Conservation (phyloP, 2,329 filamentous ascomycete species). For the Sporothrix schenckii region DNA sequence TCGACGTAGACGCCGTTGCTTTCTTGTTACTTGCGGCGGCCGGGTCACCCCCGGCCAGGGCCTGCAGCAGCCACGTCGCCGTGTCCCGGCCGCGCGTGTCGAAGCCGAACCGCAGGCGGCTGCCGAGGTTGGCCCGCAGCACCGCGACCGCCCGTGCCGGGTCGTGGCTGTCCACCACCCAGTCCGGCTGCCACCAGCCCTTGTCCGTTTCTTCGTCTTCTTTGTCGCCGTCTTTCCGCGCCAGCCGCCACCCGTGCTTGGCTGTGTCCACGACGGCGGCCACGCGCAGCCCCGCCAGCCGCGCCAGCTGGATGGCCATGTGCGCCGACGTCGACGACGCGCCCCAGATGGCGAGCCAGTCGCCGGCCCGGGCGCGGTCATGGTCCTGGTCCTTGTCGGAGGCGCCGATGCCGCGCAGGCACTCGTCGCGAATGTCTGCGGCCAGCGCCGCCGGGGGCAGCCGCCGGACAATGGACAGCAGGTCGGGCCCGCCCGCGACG, state of each 20-base stretch:
- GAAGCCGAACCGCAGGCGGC: slow-evolving; percentile 64
- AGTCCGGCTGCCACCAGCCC: slow-evolving; percentile 51
- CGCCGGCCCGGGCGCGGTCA: slow-evolving; percentile 61
- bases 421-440: slow-evolving; percentile 64
- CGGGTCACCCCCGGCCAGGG: slow-evolving; percentile 43
- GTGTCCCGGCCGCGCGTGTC: slow-evolving; percentile 70
- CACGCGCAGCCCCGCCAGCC: slow-evolving; percentile 65
- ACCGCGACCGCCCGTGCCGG: slow-evolving; percentile 66
- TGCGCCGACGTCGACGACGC: slow-evolving; percentile 72
- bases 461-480: slow-evolving; percentile 55
- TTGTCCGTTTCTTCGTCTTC: too few relatives aligned
- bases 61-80: slow-evolving; percentile 59
- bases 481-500: slow-evolving; percentile 60
- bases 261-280: slow-evolving; percentile 68
- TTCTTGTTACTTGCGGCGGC: not conserved
- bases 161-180: slow-evolving; percentile 70
- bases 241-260: slow-evolving; percentile 64
- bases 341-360: slow-evolving; percentile 76
- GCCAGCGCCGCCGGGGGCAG: slow-evolving; percentile 56
- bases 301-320: slow-evolving; percentile 68
- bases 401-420: slow-evolving; percentile 57
- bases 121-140: slow-evolving; percentile 59
- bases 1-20: not conserved
- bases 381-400: too few relatives aligned
- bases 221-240: slow-evolving; percentile 43